These are phyloP conservation scores for Leccinum huronense DNA, from an alignment of 1,284 basidiomycete genomes.

Conservation along the genomic window DNA sequence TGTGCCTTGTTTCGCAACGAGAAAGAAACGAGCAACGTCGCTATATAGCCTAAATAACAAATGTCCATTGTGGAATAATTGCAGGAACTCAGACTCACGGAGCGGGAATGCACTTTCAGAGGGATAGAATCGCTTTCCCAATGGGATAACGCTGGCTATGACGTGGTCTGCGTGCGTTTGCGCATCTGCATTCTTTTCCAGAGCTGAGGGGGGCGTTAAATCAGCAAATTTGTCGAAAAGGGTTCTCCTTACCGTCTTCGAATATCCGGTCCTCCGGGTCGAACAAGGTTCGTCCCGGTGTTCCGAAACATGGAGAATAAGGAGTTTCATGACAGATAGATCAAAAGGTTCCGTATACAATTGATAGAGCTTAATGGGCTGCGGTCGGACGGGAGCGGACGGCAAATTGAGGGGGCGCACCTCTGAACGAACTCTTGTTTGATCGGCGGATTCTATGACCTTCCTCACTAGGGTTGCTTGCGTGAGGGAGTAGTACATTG, in stretches of 20 bases:
- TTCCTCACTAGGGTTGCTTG: slow-evolving; percentile 56
- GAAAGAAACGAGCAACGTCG: slow-evolving; percentile 69
- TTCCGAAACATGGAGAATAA: slow-evolving; percentile 93
- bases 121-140: slow-evolving; percentile 85
- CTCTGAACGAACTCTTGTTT: slow-evolving; percentile 60
- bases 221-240: neutral
- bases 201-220: slow-evolving; percentile 36
- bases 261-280: slow-evolving; percentile 80
- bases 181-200: slow-evolving; percentile 49
- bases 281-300: slow-evolving; percentile 84
- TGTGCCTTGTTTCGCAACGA: slow-evolving; percentile 58
- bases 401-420: slow-evolving; percentile 40
- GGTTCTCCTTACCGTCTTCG: slow-evolving; percentile 58
- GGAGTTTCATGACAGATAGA: slow-evolving; percentile 80
- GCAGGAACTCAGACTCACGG: slow-evolving; percentile 46
- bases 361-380: slow-evolving; percentile 70
- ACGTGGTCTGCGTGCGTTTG: slow-evolving; percentile 60
- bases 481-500: slow-evolving; percentile 58
- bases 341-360: slow-evolving; percentile 87
- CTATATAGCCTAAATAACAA: slow-evolving; percentile 55
- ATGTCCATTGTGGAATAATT: neutral
- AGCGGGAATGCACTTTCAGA: slow-evolving; percentile 89
- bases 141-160: slow-evolving; percentile 60
- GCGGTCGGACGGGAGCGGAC: slow-evolving; percentile 14
- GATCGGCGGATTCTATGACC: slow-evolving; percentile 56